These are phyloP conservation scores for Jaltomata sinuosa DNA, from an alignment of 257 asterid species.

Conservation along the genomic window DNA sequence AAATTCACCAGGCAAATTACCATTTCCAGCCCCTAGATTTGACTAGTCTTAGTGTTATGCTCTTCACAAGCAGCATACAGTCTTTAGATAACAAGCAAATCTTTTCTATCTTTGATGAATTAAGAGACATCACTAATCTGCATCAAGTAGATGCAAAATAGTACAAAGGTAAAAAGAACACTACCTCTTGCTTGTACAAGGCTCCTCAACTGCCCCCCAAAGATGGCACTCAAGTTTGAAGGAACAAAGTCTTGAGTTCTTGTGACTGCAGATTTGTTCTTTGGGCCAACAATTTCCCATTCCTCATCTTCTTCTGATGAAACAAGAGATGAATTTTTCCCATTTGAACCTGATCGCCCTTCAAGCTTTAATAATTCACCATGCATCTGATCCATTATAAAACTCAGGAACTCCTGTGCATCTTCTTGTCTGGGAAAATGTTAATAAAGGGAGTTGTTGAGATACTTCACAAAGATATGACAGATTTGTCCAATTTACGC, in stretches of 20 bases:
- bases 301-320: slow-evolving; percentile 80
- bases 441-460: not conserved
- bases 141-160: not conserved
- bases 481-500: not conserved
- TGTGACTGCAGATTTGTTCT: slow-evolving; percentile 92
- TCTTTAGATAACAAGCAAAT: not conserved
- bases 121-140: not conserved
- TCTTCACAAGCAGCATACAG: not conserved
- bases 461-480: not conserved
- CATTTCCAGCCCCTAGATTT: not conserved
- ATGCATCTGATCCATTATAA: slow-evolving; percentile 86
- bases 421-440: slow-evolving; percentile 77
- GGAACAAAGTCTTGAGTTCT: slow-evolving; percentile 71
- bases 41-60: not conserved
- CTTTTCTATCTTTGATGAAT: not conserved
- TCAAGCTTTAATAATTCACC: slow-evolving; percentile 79
- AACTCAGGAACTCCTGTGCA: slow-evolving; percentile 87
- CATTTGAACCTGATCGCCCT: slow-evolving; percentile 48
- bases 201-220: slow-evolving; percentile 81
- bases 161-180: not conserved
- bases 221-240: slow-evolving; percentile 69
- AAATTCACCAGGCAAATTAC: not conserved
- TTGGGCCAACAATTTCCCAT: slow-evolving; percentile 98
- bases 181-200: slow-evolving; percentile 77
- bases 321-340: slow-evolving; percentile 47